These are phyloP conservation scores for Phytomonas sp. DNA, from an alignment of 208 protist genomes.

Conservation along the genomic window DNA sequence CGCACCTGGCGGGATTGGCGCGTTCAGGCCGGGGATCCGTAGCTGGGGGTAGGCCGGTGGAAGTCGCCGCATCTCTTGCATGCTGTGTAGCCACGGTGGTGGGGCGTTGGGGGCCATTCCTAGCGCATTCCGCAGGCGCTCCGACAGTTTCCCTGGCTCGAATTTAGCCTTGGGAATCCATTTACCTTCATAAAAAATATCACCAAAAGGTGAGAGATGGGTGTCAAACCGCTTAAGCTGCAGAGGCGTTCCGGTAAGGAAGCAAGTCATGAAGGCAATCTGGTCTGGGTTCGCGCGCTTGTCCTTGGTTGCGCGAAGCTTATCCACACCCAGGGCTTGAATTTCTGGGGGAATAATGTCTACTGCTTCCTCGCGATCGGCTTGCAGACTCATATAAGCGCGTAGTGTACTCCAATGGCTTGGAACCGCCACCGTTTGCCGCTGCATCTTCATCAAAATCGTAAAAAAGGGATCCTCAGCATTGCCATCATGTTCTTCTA, in stretches of 20 bases:
- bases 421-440: slow-evolving; percentile 93
- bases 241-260: slow-evolving; percentile 97
- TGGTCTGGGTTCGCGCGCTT: slow-evolving; percentile 97
- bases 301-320: slow-evolving; percentile 95
- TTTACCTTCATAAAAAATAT: slow-evolving; percentile 97
- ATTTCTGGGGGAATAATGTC: slow-evolving; percentile 95
- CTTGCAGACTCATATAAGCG: slow-evolving; percentile 94
- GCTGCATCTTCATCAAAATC: slow-evolving; percentile 92
- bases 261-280: slow-evolving; percentile 93
- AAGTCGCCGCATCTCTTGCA: slow-evolving; percentile 97
- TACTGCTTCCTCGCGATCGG: slow-evolving; percentile 91
- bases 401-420: slow-evolving; percentile 97
- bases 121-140: slow-evolving; percentile 92
- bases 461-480: slow-evolving; percentile 94
- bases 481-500: slow-evolving; percentile 95
- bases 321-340: slow-evolving; percentile 86
- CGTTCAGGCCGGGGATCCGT: slow-evolving; percentile 97
- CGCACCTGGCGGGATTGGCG: slow-evolving; percentile 96
- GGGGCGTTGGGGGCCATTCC: slow-evolving; percentile 90
- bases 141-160: slow-evolving; percentile 76
- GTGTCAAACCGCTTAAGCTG: slow-evolving; percentile 72
- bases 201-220: slow-evolving; percentile 85
- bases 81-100: slow-evolving; percentile 98
- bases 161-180: slow-evolving; percentile 77
- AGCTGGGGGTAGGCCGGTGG: slow-evolving; percentile 97